Percentiles rank a stretch among this genome's conserved stretches.
phyloP scores from a whole-genome alignment of 441 rosid species.

The Aquilaria agallochum region DNA sequence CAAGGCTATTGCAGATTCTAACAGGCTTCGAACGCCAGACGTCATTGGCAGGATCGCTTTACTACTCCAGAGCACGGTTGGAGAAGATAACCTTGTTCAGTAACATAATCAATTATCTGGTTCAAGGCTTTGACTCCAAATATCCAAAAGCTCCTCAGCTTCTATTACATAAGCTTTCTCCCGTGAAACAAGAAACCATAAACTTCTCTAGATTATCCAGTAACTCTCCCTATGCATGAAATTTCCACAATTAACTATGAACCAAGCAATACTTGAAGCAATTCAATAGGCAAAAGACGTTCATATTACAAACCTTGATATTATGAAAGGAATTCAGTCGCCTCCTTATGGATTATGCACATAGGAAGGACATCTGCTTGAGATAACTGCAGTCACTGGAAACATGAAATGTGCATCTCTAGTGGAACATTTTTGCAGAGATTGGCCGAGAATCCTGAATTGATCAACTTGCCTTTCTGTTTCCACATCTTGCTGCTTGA shows the following conservation, averaged over 20 bases:
- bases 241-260: slow-evolving; percentile 28
- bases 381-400: slow-evolving; percentile 10
- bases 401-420: not conserved
- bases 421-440: slow-evolving; percentile 20
- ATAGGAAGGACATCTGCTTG: not conserved
- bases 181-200: not conserved
- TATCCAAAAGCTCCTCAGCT: not conserved
- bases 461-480: slow-evolving; percentile 13
- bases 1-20: not conserved
- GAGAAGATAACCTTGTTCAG: not conserved
- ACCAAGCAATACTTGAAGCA: slow-evolving; percentile 34
- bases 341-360: slow-evolving; percentile 26
- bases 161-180: not conserved
- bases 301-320: slow-evolving; percentile 27
- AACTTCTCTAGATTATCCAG: not conserved
- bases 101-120: not conserved
- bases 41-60: not conserved
- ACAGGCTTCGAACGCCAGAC: not conserved
- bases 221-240: slow-evolving; percentile 25
- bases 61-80: not conserved
- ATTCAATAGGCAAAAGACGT: slow-evolving; percentile 11
- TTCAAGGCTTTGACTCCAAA: not conserved
- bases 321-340: slow-evolving; percentile 34
- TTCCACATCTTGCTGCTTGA: slow-evolving; percentile 12
- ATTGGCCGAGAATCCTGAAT: slow-evolving; percentile 18